Base-by-base conservation (phyloP, 2,329 filamentous ascomycete genomes). In the Tolypocladium ophioglossoides region DNA sequence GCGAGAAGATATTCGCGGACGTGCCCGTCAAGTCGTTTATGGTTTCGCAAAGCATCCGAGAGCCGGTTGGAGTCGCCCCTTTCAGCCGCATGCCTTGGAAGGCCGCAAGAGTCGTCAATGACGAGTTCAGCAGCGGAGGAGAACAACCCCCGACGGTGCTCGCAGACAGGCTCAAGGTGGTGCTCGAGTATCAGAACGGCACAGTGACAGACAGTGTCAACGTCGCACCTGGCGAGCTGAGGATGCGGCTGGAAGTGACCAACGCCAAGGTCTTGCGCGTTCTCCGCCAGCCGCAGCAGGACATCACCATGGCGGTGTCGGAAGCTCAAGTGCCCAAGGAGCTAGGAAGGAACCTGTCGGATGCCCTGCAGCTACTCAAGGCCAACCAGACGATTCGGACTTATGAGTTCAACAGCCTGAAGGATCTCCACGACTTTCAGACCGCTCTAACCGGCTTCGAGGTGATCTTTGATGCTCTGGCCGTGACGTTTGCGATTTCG, bases 181-280 rank as follows among this genome's bases (percentile, higher is more conserved):
- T 95, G 52, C 77, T 89, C 35, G 84, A 90, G 55, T 89, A 87
- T 59, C 82, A 86, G 57, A 83, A 85, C 60, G 89, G 90, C 50
- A 89, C 85, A 44, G 75, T 95, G 18, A 89, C 88, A 2, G 91
- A 96, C 70, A 82, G 91, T 39, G 77, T 96, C 64, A 95, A 95
- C 61, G 77, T 95, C 62, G 85, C 78, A 2, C 85, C 85, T 12
- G 87, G 87, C n/a, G 86, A 90, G 68, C 67, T 90, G 61, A 82
- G 82, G 61, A 67, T 91, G 50, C 77, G 82, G 34, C 73, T 90
- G 37, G 82, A 86, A 59, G 79, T 86, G 35, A 75, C 77, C 54
- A 78, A 82, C 52, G 76, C 77, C 24, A 82, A 82, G 51, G 74
- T 82, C 16, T 70, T 94, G 50, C 82, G 82, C 57, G 70, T 92